Evolutionary conservation across 2,329 filamentous ascomycete genomes (phyloP).

Genomic region (Neonectria hederae): DNA sequence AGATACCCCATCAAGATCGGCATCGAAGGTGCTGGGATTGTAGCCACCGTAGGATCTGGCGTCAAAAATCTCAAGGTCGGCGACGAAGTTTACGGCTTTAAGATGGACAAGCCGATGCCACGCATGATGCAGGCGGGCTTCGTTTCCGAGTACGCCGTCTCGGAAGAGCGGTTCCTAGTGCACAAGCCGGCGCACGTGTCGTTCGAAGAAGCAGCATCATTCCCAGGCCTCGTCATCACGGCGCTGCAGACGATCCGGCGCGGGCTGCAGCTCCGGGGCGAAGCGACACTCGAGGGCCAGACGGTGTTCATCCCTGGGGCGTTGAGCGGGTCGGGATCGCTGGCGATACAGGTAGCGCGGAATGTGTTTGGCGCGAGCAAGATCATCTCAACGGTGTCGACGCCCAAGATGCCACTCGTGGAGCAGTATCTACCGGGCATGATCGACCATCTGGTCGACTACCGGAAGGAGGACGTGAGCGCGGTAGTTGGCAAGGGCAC

Average conservation of each 20-base stretch:
- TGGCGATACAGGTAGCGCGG: constrained; percentile 60
- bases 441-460: constrained; percentile 63
- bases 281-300: constrained; percentile 56
- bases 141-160: constrained; percentile 53
- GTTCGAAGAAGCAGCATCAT: constrained; percentile 50
- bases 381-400: constrained; percentile 63
- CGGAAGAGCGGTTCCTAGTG: constrained; percentile 47
- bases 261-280: constrained; percentile 50
- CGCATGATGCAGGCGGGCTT: constrained; percentile 43
- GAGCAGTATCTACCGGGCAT: constrained; percentile 53
- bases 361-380: constrained; percentile 57
- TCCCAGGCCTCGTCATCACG: constrained; percentile 52
- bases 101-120: constrained; percentile 51
- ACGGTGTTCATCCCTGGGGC: constrained; percentile 62
- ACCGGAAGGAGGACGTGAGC: constrained; percentile 53
- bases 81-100: constrained; percentile 52
- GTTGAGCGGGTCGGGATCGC: constrained; percentile 58
- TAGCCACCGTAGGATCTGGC: constrained; percentile 42
- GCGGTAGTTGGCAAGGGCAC: constrained; percentile 51
- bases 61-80: constrained; percentile 44
- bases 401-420: constrained; percentile 58
- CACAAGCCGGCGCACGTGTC: constrained; percentile 45
- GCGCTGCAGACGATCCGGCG: constrained; percentile 55
- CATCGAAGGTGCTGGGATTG: constrained; percentile 47
- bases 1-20: constrained; percentile 42